Evolutionary conservation across 164 flowering plant genomes (phyloP), one percentile per base, ranked within the genome.

Genomic region (Macadamia tetraphylla): DNA sequence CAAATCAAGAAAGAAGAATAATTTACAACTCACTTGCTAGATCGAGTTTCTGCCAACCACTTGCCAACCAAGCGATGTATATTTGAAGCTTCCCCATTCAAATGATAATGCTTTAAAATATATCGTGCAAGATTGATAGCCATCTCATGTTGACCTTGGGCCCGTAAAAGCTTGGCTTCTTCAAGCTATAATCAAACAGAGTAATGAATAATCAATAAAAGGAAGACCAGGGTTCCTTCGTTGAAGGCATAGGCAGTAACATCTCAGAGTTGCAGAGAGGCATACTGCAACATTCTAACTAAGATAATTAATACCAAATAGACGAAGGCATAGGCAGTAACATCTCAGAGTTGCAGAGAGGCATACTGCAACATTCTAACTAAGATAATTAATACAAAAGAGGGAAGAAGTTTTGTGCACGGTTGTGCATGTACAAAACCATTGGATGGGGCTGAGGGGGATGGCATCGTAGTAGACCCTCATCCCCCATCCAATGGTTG

Each of bases 41-140:
- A 88, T 79, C 97, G 84, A 63, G 87, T 88, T 82, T 91, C 98
- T 58, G 96, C 97, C 71, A 94, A 84, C 98, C 98, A 94, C 81
- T 91, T 94, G 68, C 98, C 98, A 76, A 88, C 86, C 80, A 94
- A 76, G 61, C 98, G 98, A 79, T 81, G 77, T 29, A 91, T 88
- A 80, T 91, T 87, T 66, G 95, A 82, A 67, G 85, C 77, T 58
- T 82, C 90, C 63, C 82, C 89, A 60, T 76, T 78, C 51, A 77
- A 67, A 58, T 73, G 80, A 65, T 75, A 82, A 71, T 82, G 79
- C 75, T 91, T 74, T 42, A 87, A 85, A 31, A 88, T 75, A 74
- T 94, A 85, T 65, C 77, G 86, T 70, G 92, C 97, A 74, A 94
- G 91, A 82, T 82, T 86, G 76, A 94, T 90, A 43, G 98, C 98